Base-by-base conservation (phyloP, 148 eudicot genomes). In the Hydrangea macrophylla region DNA sequence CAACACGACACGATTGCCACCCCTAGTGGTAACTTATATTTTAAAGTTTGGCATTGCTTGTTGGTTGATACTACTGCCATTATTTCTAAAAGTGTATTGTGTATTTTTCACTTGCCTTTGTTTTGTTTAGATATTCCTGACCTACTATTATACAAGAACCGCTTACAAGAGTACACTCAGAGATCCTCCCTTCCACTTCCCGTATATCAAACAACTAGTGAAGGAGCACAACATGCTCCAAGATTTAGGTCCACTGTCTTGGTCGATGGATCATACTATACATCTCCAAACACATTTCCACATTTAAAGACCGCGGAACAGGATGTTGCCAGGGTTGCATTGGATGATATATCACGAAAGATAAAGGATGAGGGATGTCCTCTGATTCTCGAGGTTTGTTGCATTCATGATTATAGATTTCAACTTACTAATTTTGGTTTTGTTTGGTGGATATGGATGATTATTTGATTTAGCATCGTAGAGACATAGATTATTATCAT, bases 291-390 rank as follows among this genome's bases (percentile, higher is more conserved):
- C 44, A 40, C 83, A 55, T 83, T 58, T 58, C 2, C 76, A 15
- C 60, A 32, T 6, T 70, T 62, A 32, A 87, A 81, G 70, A 69
- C 78, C n/a, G 92, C 96, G 1, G 92, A 89, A 40, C 84, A 82
- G 75, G 81, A 83, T 72, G 92, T 62, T 54, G 89, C 96, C 7
- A 79, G 64, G 39, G 6, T 77, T 61, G 92, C 92, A 15, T 71
- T 84, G 65, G 74, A 67, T 33, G 66, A 73, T 44, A 35, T 85
- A 39, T 30, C 58, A 0, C 53, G 70, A 62, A 84, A 71, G 42
- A 58, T 72, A 30, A 77, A 75, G 65, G 79, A 73, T 23, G 78
- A 65, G 65, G 85, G 74, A 20, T 75, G 65, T 54, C 64, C 74
- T 54, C 71, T 74, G 28, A 67, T 81, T 22, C 33, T 18, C 18